phyloP scores from a whole-genome alignment of 2,329 filamentous ascomycete species.

The Aspergillus sp. region DNA sequence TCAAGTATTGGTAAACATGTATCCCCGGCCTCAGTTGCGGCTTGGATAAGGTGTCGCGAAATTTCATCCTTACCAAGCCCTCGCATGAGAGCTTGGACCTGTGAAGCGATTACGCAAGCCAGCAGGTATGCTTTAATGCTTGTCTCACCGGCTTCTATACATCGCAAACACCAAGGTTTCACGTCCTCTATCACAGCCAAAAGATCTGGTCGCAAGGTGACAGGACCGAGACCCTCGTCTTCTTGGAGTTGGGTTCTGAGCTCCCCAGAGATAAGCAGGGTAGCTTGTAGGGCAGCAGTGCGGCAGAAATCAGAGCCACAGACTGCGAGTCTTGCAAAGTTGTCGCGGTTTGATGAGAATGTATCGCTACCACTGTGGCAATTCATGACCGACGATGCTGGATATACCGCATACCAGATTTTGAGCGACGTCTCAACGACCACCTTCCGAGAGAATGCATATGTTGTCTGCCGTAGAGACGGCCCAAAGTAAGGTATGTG shows the following conservation, averaged over 20 bases:
- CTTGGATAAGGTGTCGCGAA: conserved; percentile 33
- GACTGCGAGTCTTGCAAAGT: conserved; percentile 41
- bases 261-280: conserved; percentile 24
- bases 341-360: conserved; percentile 15
- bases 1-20: conserved; percentile 28
- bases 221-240: conserved; percentile 26
- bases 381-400: conserved; percentile 19
- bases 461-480: conserved; percentile 22
- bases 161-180: conserved; percentile 40
- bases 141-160: conserved; percentile 53
- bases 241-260: conserved; percentile 28
- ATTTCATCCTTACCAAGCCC: conserved; percentile 39
- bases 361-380: conserved; percentile 6
- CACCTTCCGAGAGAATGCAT: conserved; percentile 52
- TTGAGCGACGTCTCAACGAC: conserved; percentile 51
- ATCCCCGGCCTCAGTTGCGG: conserved; percentile 35
- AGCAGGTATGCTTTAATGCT: conserved; percentile 57
- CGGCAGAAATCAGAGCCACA: conserved; percentile 38
- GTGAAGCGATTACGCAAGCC: conserved; percentile 36
- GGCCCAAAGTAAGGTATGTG: conserved; percentile 30
- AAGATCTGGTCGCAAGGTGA: conserved; percentile 26
- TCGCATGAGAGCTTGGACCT: conserved; percentile 45
- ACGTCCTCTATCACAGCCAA: conserved; percentile 40
- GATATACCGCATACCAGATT: conserved; percentile 45
- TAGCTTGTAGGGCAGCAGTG: conserved; percentile 16